Evolutionary conservation across 768 basidiomycete genomes (phyloP), one percentile per base, ranked within the genome.

Genomic region (Tylopilus rubrobrunneus): DNA sequence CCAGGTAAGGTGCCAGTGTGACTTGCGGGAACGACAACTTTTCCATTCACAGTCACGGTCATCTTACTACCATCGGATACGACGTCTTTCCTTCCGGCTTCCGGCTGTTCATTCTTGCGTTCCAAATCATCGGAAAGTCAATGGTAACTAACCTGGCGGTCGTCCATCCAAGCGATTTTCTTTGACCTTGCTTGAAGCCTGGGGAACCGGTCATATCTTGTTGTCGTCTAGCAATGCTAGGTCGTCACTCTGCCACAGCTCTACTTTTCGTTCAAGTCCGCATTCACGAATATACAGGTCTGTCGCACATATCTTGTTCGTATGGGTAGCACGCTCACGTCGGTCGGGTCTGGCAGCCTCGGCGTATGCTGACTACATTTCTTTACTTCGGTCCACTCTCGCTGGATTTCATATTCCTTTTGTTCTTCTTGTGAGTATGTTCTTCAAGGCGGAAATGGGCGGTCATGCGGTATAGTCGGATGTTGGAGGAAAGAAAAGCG

Each of bases 311-410:
- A 33, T 53, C 47, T 19, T 10, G 29, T 45, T 48, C 21, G 19
- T 19, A 19, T 5, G 9, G 17, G 47, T 17, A 28, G 45, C 42
- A 54, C 54, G 60, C 52, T 63, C 28, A 64, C 51, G 11, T n/a
- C 4, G 39, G 48, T 59, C 19, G 19, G 33, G 37, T 41, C 25
- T 46, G 19, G 19, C 52, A 97, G 92, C 78, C 86, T 59, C 98
- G 94, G 94, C 81, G 96, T 28, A 79, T 84, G 45, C 70, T 87
- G 40, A 95, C 94, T 28, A 96, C 89, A 11, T 98, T 98, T 78
- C 87, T 94, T 63, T 99, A 95, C 73, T 98, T 98, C 72, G 97
- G 96, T 12, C 82, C 87, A 1, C 83, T 98, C 65, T 92, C 89
- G 5, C 74, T 98, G 23, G 96, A 98, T 70, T 92, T 98, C 62